phyloP scores from a whole-genome alignment of 2,329 filamentous ascomycete species.

The Akanthomyces dipterigenus region DNA sequence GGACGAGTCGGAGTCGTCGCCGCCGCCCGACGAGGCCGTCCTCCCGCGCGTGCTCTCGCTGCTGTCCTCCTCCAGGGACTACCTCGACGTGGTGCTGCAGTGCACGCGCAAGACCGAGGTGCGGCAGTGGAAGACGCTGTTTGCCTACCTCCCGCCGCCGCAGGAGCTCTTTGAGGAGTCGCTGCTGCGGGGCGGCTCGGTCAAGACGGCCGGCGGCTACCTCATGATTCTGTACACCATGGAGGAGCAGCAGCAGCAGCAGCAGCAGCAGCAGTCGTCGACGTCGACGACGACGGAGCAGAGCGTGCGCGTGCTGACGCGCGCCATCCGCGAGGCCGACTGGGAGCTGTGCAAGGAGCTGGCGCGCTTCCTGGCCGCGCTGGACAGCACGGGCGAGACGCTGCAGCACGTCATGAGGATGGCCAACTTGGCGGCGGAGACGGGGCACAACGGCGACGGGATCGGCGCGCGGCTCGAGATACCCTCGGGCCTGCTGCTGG shows the following conservation, averaged over 20 bases:
- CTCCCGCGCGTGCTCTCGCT: conserved; percentile 58
- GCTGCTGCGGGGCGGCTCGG: conserved; percentile 70
- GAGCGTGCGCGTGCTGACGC: conserved; percentile 70
- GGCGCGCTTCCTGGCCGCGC: conserved; percentile 86
- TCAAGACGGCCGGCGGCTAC: conserved; percentile 95
- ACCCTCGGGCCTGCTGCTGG: conserved; percentile 19
- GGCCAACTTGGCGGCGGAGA: conserved; percentile 35
- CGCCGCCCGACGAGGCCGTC: conserved; percentile 55
- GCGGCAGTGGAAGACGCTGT: conserved; percentile 89
- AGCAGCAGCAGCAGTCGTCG: too few relatives aligned
- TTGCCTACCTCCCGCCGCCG: conserved; percentile 82
- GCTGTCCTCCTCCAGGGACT: conserved; percentile 69
- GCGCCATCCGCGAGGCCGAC: conserved; percentile 77
- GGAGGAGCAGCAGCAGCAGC: conserved; percentile 40
- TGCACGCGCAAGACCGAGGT: conserved; percentile 97
- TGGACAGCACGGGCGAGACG: conserved; percentile 80
- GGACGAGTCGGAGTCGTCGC: conserved; percentile 76
- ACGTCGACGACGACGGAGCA: conserved; percentile 61
- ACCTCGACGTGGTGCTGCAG: conserved; percentile 91
- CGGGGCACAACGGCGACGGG: not conserved
- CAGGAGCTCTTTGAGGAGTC: conserved; percentile 92
- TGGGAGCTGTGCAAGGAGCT: conserved; percentile 96
- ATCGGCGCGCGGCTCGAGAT: conserved; percentile 23
- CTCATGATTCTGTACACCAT: conserved; percentile 88
- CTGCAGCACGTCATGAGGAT: conserved; percentile 64